Percentiles rank a stretch among this genome's conserved stretches.
Conservation (phyloP, 2,329 filamentous ascomycete species). For the Monosporascus sp. region DNA sequence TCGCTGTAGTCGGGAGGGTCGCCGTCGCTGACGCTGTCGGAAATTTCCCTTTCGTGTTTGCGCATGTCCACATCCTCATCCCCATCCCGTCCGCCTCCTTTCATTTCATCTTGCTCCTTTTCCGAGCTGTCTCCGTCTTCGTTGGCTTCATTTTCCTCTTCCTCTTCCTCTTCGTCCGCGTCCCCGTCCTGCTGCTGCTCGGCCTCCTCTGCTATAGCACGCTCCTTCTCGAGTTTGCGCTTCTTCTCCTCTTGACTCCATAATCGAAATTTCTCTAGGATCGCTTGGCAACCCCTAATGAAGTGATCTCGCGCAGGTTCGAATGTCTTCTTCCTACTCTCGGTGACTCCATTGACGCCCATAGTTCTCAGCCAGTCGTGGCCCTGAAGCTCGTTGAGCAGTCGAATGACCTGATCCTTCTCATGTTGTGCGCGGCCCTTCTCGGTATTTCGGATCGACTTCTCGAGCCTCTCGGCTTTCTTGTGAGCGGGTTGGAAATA, state of each 20-base stretch:
- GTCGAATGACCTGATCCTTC: conserved; percentile 57
- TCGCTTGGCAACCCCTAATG: conserved; percentile 72
- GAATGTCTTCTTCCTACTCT: conserved; percentile 79
- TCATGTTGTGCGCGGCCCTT: conserved; percentile 63
- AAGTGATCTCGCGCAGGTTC: conserved; percentile 83
- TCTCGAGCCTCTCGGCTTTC: conserved; percentile 56
- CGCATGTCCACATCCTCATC: conserved; percentile 31
- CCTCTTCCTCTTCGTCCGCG: conserved; percentile 13
- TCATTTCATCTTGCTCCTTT: conserved; percentile 25
- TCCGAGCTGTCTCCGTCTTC: conserved; percentile 22
- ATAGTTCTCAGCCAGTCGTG: conserved; percentile 91
- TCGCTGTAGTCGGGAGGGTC: conserved; percentile 63
- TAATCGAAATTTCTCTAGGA: conserved; percentile 80
- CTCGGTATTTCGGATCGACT: conserved; percentile 59
- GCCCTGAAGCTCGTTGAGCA: conserved; percentile 78
- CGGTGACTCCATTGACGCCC: conserved; percentile 81
- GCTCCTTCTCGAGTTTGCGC: conserved; percentile 71
- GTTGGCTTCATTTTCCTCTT: conserved; percentile 15
- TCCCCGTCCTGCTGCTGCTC: conserved; percentile 36
- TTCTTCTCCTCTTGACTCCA: conserved; percentile 91
- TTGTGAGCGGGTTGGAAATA: conserved; percentile 52
- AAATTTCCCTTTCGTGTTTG: conserved; percentile 17
- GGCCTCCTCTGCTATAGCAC: conserved; percentile 46
- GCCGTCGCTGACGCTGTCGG: conserved; percentile 34
- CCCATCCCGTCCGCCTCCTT: conserved; percentile 4